Evolutionary conservation across 1,284 basidiomycete species (phyloP).

Genomic region (Melampsora americana): DNA sequence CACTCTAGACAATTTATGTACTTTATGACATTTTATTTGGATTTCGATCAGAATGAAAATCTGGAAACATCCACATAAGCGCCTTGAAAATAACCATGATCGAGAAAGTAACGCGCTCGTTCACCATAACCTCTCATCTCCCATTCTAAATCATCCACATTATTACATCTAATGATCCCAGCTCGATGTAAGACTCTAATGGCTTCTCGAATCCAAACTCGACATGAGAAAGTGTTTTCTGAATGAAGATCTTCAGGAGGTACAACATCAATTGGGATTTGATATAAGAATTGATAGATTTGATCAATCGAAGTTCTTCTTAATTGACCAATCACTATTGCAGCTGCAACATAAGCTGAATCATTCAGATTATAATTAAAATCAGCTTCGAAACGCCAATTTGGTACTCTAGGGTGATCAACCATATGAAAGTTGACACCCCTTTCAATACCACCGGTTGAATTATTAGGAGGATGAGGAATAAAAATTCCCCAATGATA

Average conservation of each 20-base stretch:
- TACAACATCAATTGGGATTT: slow-evolving; percentile 10
- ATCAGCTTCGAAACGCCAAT: slow-evolving; percentile 28
- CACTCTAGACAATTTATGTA: no score
- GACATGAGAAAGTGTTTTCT: slow-evolving; percentile 18
- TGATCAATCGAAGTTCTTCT: slow-evolving; percentile 13
- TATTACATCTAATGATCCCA: slow-evolving; percentile 8
- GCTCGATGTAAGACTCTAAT: slow-evolving; percentile 15
- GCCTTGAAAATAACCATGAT: slow-evolving; percentile 27
- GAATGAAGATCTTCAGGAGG: slow-evolving; percentile 4
- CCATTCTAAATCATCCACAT: slow-evolving; percentile 29
- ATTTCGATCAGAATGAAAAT: not conserved
- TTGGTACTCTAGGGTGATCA: not conserved
- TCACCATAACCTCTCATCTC: slow-evolving; percentile 28
- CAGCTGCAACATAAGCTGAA: slow-evolving; percentile 16
- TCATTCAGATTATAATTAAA: slow-evolving; percentile 25
- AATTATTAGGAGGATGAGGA: slow-evolving; percentile 9
- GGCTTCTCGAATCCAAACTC: slow-evolving; percentile 28
- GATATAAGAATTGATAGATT: slow-evolving; percentile 3
- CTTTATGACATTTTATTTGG: no score
- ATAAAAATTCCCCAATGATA: slow-evolving; percentile 34
- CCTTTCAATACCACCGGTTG: not conserved
- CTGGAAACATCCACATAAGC: slow-evolving; percentile 23
- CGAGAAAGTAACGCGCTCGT: slow-evolving; percentile 1
- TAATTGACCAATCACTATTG: slow-evolving; percentile 22
- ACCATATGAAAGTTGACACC: slow-evolving; percentile 17